Conservation (phyloP, 108 stramenopile genomes). For the Ochromonas danica region DNA sequence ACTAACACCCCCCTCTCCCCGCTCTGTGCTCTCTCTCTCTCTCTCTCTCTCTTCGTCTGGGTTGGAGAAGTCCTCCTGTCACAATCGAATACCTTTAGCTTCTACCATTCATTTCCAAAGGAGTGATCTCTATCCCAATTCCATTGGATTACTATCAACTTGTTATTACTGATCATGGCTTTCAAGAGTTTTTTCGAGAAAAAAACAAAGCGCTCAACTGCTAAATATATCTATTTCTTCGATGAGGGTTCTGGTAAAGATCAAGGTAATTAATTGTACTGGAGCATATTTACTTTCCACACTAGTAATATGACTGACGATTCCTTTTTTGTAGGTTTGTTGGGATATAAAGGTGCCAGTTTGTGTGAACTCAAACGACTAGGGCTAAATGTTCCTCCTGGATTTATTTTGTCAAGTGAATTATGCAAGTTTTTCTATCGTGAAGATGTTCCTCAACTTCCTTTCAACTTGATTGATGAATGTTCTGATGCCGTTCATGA, state of each 20-base stretch:
- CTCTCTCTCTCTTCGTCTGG: no score
- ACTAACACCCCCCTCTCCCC: no score
- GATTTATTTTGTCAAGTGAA: slow-evolving; percentile 5
- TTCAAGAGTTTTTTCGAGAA: no score
- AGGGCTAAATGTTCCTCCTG: not conserved
- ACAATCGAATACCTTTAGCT: no score
- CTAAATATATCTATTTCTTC: slow-evolving; percentile 5
- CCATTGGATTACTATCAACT: no score
- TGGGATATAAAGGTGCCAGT: not conserved
- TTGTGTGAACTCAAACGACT: not conserved
- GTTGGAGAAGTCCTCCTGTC: no score
- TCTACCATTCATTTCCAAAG: no score
- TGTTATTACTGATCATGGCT: no score
- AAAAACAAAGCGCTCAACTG: no score
- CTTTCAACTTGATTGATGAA: not conserved
- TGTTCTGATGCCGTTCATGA: not conserved
- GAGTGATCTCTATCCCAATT: no score
- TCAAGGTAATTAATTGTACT: not conserved
- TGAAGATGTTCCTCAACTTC: not conserved
- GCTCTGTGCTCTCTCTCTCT: no score
- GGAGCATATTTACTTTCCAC: not conserved
- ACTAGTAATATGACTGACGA: not conserved
- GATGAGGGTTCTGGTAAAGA: slow-evolving; percentile 17
- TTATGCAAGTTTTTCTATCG: not conserved
- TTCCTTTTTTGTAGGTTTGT: not conserved